phyloP scores from a whole-genome alignment of 495 filamentous ascomycete genomes.

The Cetradonia linearis region DNA sequence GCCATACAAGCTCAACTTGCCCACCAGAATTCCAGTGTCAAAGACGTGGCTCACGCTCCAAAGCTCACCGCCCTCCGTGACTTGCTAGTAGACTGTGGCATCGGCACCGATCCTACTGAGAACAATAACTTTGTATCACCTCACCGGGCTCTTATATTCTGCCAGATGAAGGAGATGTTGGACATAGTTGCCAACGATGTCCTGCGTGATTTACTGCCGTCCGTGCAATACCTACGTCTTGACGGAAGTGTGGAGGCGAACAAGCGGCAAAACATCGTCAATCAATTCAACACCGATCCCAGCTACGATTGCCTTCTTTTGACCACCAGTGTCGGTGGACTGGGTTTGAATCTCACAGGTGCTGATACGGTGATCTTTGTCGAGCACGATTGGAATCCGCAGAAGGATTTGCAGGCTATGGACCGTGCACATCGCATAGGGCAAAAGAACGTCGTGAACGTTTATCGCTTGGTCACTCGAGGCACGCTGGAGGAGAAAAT shows the following conservation, averaged over 20 bases:
- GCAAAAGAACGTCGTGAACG: constrained; percentile 99
- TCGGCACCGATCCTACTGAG: constrained; percentile 58
- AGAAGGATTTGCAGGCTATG: constrained; percentile 98
- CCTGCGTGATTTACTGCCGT: constrained; percentile 72
- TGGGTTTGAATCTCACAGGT: constrained; percentile 91
- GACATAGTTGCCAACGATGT: constrained; percentile 96
- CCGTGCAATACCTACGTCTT: constrained; percentile 78
- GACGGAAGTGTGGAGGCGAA: constrained; percentile 86
- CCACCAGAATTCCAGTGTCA: constrained; percentile 61
- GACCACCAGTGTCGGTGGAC: constrained; percentile 87
- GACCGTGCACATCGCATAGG: constrained; percentile 96
- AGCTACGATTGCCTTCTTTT: constrained; percentile 87
- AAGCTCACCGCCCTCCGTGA: constrained; percentile 85
- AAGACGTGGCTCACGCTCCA: constrained; percentile 79
- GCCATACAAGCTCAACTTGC: constrained; percentile 66
- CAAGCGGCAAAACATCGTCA: constrained; percentile 90
- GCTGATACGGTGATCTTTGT: constrained; percentile 99
- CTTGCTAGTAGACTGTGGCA: constrained; percentile 88
- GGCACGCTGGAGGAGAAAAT: constrained; percentile 99
- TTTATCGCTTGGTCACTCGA: constrained; percentile 92
- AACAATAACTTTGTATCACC: constrained; percentile 72
- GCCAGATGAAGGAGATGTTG: constrained; percentile 99
- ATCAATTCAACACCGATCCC: constrained; percentile 95
- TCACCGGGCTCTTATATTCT: constrained; percentile 93
- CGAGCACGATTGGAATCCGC: constrained; percentile 98